phyloP scores from a whole-genome alignment of 331 rosid genomes.

The Telfairia occidentalis region DNA sequence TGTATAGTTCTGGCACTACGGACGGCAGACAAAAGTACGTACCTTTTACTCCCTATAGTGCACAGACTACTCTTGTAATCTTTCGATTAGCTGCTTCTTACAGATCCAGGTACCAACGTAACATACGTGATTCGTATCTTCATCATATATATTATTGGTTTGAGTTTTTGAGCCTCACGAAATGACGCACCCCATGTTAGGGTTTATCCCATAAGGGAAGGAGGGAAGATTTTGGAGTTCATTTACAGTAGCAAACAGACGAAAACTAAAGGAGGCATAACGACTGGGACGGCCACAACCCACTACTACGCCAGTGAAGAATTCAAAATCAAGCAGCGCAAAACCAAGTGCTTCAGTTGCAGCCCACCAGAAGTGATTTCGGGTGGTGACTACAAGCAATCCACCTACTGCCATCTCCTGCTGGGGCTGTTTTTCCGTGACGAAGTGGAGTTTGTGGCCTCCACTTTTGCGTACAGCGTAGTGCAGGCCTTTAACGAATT shows the following conservation, averaged over 20 bases:
- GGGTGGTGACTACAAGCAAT: constrained; percentile 61
- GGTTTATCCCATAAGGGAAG: constrained; percentile 64
- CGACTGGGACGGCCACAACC: constrained; percentile 79
- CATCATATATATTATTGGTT: too few relatives aligned
- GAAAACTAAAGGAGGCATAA: constrained; percentile 68
- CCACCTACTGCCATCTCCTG: constrained; percentile 84
- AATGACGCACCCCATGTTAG: constrained; percentile 21
- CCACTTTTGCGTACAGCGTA: constrained; percentile 68
- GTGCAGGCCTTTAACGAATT: constrained; percentile 55
- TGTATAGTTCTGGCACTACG: constrained; percentile 98
- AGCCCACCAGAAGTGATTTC: constrained; percentile 82
- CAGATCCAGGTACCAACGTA: constrained; percentile 57
- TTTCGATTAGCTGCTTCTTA: constrained; percentile 74
- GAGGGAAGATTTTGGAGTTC: constrained; percentile 68
- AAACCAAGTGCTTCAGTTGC: constrained; percentile 60
- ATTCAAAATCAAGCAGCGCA: constrained; percentile 69
- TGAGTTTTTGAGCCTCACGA: too few relatives aligned
- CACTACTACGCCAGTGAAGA: constrained; percentile 77
- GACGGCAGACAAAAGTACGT: constrained; percentile 82
- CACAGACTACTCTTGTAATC: constrained; percentile 84
- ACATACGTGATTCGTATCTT: too few relatives aligned
- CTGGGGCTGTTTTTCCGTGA: constrained; percentile 64
- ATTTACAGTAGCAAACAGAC: constrained; percentile 75
- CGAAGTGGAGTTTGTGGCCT: constrained; percentile 63
- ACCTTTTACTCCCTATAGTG: constrained; percentile 72